Percentiles rank a stretch among this genome's conserved stretches.
Evolutionary conservation across 805 yeast species (phyloP).

Genomic region (Hanseniaspora thailandica): DNA sequence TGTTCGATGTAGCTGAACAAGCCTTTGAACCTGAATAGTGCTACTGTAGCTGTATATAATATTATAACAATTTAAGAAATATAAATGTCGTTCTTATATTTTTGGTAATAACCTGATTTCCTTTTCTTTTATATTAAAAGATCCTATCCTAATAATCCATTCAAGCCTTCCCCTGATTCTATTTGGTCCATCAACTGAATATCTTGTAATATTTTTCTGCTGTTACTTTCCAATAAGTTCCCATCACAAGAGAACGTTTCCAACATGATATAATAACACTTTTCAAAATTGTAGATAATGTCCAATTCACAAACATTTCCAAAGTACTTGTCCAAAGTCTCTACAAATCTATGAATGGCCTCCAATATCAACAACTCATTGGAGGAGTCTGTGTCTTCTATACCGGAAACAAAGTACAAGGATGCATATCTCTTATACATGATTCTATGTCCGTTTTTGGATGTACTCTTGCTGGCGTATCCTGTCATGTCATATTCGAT

Average conservation of each 20-base stretch:
- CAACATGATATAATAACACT: slow-evolving; percentile 84
- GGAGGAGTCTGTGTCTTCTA: slow-evolving; percentile 42
- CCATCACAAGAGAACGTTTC: slow-evolving; percentile 80
- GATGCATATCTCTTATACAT: slow-evolving; percentile 91
- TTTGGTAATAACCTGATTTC: not conserved
- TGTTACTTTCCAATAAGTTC: slow-evolving; percentile 68
- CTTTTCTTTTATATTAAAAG: not conserved
- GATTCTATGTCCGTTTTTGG: slow-evolving; percentile 41
- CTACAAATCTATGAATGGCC: slow-evolving; percentile 83
- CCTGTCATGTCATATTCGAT: slow-evolving; percentile 50
- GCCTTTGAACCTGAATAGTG: slow-evolving; percentile 53
- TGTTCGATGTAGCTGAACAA: slow-evolving; percentile 71
- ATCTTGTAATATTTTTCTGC: slow-evolving; percentile 62
- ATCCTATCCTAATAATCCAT: slow-evolving; percentile 31
- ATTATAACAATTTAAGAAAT: not conserved
- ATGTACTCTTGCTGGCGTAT: not conserved
- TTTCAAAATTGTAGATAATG: slow-evolving; percentile 88
- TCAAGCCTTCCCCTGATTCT: slow-evolving; percentile 61
- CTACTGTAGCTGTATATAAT: not conserved
- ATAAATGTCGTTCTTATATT: not conserved
- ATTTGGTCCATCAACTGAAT: slow-evolving; percentile 78
- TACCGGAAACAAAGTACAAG: slow-evolving; percentile 76
- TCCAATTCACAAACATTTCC: slow-evolving; percentile 96
- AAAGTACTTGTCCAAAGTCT: slow-evolving; percentile 88
- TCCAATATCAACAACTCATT: slow-evolving; percentile 82